Percentiles rank a stretch among this genome's conserved stretches.
phyloP scores from a whole-genome alignment of 2,329 filamentous ascomycete species.

The Trichoderma sp. region DNA sequence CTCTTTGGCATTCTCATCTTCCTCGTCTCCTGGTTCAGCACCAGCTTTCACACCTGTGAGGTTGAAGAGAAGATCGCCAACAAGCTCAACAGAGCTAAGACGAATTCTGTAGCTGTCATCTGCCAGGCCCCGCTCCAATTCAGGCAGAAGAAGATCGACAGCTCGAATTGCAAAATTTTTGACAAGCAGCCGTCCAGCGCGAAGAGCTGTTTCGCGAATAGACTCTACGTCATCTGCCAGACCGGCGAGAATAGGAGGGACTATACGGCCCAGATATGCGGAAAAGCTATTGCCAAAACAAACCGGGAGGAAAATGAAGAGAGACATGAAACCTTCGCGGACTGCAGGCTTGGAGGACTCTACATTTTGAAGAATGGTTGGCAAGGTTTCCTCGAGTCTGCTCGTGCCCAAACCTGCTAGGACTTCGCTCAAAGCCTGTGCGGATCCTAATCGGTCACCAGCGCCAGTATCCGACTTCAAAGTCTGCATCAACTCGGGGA shows the following conservation, averaged over 20 bases:
- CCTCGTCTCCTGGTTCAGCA: constrained; percentile 71
- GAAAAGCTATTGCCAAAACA: constrained; percentile 99
- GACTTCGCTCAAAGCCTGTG: constrained; percentile 93
- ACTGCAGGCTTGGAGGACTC: constrained; percentile 86
- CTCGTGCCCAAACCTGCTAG: constrained; percentile 90
- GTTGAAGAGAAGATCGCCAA: constrained; percentile 96
- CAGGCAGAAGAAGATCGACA: constrained; percentile 88
- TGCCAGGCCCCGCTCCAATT: constrained; percentile 93
- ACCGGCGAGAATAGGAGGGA: constrained; percentile 89
- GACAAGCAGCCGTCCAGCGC: constrained; percentile 88
- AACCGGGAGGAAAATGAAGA: constrained; percentile 98
- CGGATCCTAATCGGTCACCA: constrained; percentile 91
- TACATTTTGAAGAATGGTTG: constrained; percentile 94
- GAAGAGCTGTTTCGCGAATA: constrained; percentile 92
- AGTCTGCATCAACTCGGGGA: constrained; percentile 94
- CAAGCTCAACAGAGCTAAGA: constrained; percentile 95
- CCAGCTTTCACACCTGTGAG: constrained; percentile 88
- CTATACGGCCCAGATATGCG: constrained; percentile 91
- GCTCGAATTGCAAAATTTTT: constrained; percentile 97
- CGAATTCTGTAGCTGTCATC: constrained; percentile 97
- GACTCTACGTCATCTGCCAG: constrained; percentile 95
- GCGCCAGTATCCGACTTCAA: constrained; percentile 97
- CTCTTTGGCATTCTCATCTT: constrained; percentile 74
- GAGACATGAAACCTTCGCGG: constrained; percentile 97
- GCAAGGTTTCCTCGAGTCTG: constrained; percentile 90